Evolutionary conservation across 1,284 basidiomycete genomes (phyloP), one percentile per base, ranked within the genome.

Genomic region (Cronartium quercuum): DNA sequence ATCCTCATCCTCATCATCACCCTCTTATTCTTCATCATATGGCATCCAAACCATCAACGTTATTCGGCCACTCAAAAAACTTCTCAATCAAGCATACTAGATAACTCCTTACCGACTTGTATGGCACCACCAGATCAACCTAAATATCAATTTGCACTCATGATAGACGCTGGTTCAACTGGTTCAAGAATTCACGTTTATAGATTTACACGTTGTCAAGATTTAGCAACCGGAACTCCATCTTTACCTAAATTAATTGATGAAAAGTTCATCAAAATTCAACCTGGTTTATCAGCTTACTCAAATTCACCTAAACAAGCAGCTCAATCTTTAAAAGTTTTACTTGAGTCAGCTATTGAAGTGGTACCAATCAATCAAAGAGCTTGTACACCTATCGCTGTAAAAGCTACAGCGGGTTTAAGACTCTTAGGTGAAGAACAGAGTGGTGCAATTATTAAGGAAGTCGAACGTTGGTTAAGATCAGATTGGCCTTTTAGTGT

Each of bases 161-260:
- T 98, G 88, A 92, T 98, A 82, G 95, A 98, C 82, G 95, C 96
- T 0, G 96, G 95, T 18, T 97, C 94, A 47, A 97, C 94, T 0
- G 95, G 95, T 24, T 96, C 94, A 1, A 88, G 95, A 18, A 94
- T 98, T 80, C 95, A 98, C 85, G 88, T 98, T 35, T 98, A 98
- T 89, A 96, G 95, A 82, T 96, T 97, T 86, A 87, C 94, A 85
- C 90, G 94, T 84, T 96, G 94, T 84, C 85, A 85, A 0, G 82
- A 88, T 0, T 87, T 90, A 5, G 13, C n/a, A 7, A 13, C 37
- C 21, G 35, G 38, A 13, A 80, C 80, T 75, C 55, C 61, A 0
- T 41, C 77, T 21, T 77, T 80, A 57, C 89, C 94, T 0, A 83
- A 86, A 67, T 91, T 92, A 82, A 95, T 98, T 82, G 92, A 94